Evolutionary conservation across 2,329 filamentous ascomycete genomes (phyloP), one percentile per base, ranked within the genome.

Genomic region (Botrytis galanthina): DNA sequence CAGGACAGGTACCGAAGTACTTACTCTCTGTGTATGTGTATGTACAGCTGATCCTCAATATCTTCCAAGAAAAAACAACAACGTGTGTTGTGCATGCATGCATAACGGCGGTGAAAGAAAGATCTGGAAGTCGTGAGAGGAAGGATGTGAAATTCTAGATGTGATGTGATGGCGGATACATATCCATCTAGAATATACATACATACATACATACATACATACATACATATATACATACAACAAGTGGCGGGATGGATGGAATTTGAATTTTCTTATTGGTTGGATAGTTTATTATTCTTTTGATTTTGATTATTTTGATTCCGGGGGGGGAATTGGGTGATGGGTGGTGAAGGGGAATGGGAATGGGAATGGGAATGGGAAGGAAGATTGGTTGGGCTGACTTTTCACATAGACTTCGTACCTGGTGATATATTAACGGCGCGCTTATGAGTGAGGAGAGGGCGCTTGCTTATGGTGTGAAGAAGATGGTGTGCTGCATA

Each of bases 51-150:
- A 54, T 54, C 51, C n/a, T 54, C 51, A 54, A 54, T 54, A 29
- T 16, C 5, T 51, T n/a, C 26, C 48, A 51, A n/a, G 48, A n/a
- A 26, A n/a, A n/a, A 51, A 54, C 12, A 66, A 42, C 39, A 42
- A 42, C 39, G 39, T 70, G 70, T 67, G 70, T 67, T 70, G 71
- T 70, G 71, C 71, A 70, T 75, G 68, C 71, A 70, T 75, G 75
- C 74, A 75, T 74, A 75, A 74, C 73, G 73, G 74, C 74, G 75
- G 75, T 75, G 74, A 75, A 67, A n/a, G 51, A 29, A 54, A 29
- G 26, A 51, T 51, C 48, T 51, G 48, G n/a, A 54, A n/a, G 12
- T n/a, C 12, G 16, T 54, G 51, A n/a, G 18, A 29, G 51, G 51
- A 29, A n/a, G 48, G 26, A 51, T 14, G 48, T 16, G 51, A 29